Evolutionary conservation across 441 rosid species (phyloP).

Genomic region (Iberis amara): DNA sequence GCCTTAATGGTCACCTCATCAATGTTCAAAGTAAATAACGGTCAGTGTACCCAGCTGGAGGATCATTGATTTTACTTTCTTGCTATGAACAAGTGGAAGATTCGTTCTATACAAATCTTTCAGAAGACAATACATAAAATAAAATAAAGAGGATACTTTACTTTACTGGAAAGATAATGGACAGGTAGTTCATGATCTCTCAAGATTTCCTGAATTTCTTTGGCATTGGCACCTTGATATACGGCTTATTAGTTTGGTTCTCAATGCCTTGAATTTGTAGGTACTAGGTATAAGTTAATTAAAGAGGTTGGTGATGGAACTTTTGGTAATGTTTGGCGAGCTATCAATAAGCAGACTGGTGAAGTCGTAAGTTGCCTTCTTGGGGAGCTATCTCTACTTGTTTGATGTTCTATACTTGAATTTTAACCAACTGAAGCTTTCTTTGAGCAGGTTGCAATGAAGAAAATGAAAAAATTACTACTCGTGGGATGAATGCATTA

Average conservation of each 20-base stretch:
- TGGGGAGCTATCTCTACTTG: neutral
- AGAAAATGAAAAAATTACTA: constrained; percentile 93
- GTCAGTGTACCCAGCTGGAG: constrained; percentile 39
- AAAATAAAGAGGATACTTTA: constrained; percentile 49
- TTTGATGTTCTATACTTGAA: neutral
- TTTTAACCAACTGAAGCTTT: neutral
- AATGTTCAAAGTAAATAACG: constrained; percentile 37
- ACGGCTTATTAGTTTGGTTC: constrained; percentile 16
- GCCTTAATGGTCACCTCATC: constrained; percentile 32
- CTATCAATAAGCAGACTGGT: constrained; percentile 74
- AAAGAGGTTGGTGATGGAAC: constrained; percentile 97
- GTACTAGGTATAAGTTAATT: constrained; percentile 85
- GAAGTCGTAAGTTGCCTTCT: constrained; percentile 63
- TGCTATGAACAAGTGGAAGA: constrained; percentile 32
- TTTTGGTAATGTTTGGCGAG: constrained; percentile 94
- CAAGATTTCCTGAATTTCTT: neutral
- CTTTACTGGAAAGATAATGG: constrained; percentile 21
- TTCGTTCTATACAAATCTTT: constrained; percentile 39
- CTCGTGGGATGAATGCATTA: constrained; percentile 85
- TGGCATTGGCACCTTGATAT: neutral
- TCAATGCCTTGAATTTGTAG: constrained; percentile 30
- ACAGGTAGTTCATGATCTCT: constrained; percentile 8
- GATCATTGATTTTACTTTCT: constrained; percentile 32
- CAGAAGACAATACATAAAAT: constrained; percentile 30
- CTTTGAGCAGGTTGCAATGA: constrained; percentile 68